Evolutionary conservation across 352 stramenopile species (phyloP).

Genomic region (Phytopythium kandeliae): DNA sequence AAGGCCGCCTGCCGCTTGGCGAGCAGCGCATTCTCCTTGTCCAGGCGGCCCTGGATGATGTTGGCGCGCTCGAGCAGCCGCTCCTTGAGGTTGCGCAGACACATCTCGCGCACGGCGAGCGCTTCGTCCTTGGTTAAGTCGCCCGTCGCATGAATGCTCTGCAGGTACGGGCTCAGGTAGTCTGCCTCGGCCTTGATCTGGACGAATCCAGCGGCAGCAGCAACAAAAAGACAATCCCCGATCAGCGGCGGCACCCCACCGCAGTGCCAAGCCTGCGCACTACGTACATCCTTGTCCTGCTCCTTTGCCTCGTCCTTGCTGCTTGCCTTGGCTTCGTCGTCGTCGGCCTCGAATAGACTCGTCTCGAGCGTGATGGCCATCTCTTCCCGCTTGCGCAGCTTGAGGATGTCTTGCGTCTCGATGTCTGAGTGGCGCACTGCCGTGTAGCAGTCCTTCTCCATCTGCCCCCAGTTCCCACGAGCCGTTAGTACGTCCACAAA

Average conservation of each 20-base stretch:
- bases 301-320: conserved; percentile 66
- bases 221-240: too few species aligned
- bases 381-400: conserved; percentile 85
- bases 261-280: too few species aligned
- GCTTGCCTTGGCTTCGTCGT: conserved; percentile 57
- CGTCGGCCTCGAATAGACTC: conserved; percentile 76
- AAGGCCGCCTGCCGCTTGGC: conserved; percentile 91
- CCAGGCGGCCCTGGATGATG: conserved; percentile 92
- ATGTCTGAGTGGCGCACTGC: conserved; percentile 80
- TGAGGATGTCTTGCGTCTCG: conserved; percentile 90
- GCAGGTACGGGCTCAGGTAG: conserved; percentile 93
- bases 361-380: conserved; percentile 80
- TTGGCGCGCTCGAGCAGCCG: conserved; percentile 90
- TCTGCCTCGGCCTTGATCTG: conserved; percentile 81
- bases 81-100: conserved; percentile 91
- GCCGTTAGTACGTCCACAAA: too few species aligned
- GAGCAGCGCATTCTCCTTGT: conserved; percentile 90
- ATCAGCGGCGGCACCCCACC: too few species aligned
- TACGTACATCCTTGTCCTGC: conserved; percentile 53
- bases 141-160: conserved; percentile 53
- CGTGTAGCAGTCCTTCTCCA: conserved; percentile 91
- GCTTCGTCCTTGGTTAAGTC: conserved; percentile 84
- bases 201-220: neutral
- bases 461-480: conserved; percentile 18
- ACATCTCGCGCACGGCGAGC: conserved; percentile 82